Evolutionary conservation across 805 yeast genomes (phyloP), one percentile per base, ranked within the genome.

Genomic region (Nakazawaea laoshanensis): DNA sequence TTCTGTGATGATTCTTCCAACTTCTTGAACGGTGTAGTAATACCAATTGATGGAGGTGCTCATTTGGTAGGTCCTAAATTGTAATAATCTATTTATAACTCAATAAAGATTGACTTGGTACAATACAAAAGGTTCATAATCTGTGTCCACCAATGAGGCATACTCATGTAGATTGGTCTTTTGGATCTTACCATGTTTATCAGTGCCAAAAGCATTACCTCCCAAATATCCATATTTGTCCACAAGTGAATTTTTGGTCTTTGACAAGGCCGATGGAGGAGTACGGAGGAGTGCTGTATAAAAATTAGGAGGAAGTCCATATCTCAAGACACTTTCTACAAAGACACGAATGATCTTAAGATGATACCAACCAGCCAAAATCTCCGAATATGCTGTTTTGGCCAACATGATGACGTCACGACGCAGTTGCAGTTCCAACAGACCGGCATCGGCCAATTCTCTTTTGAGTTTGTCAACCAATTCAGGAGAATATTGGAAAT

Each of bases 301-400:
- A 55, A 89, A 92, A 47, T 80, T 81, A 19, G 97, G 96, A 22
- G 98, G 99, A 43, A 92, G 70, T 1, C 99, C 99, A 55, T 92
- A 92, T 59, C 99, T 78, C 54, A 92, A 69, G 11, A 92, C 95
- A 32, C 87, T 73, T 61, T 92, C 99, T 24, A 89, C 95, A 57
- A 82, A 92, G 13, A 84, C 70, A 45, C 96, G 77, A 34, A 92
- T 67, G 4, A 84, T 75, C 59, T 87, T 87, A 45, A 92, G 72
- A 57, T 92, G 98, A 50, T 84, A 67, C 96, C 96, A 87, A 43
- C 81, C 75, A 45, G 84, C 67, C 41, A 83, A 65, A 32, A 88
- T 75, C 49, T 92, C 97, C 16, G 82, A 68, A 54, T 81, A 92
- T n/a, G 97, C 94, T 15, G 95, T 78, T 47, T 77, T 77, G 2